Evolutionary conservation across 2,329 filamentous ascomycete species (phyloP), one percentile per base, ranked within the genome.

Genomic region (Coniochaeta sp.): DNA sequence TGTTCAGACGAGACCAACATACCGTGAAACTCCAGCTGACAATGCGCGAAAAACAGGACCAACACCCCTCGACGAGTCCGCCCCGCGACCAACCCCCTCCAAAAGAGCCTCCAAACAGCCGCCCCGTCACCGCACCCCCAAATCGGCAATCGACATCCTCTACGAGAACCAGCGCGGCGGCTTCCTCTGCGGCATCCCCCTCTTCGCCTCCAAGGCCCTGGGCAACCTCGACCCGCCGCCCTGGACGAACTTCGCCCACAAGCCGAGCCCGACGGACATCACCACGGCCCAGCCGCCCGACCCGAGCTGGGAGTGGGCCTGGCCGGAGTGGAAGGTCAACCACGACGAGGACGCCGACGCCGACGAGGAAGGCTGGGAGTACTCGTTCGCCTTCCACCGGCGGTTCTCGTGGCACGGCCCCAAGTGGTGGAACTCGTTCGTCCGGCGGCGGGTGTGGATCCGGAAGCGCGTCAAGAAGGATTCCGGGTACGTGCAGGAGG

Each of bases 161-260:
- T 97, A 95, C 68, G 94, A 99, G 67, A 99, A 99, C 63, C 89
- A 99, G 71, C 82, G 94, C 52, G 94, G 94, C 10, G 85, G 83
- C 33, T 95, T 96, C 63, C 75, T 95, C 55, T 97, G 92, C 61
- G 92, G 94, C 26, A 80, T 91, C 12, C 85, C 91, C 0, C 78
- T 95, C n/a, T 99, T 96, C 73, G 95, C 91, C 1, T 80, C 83
- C 7, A 86, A 85, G 56, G 92, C 91, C 1, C 78, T 99, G 1
- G 83, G 95, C 31, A 87, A 89, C 55, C 80, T 95, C 48, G 94
- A 99, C 63, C 90, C 91, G 0, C 70, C 87, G 7, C 77, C 91
- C 1, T 99, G 94, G 94, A 89, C 91, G 48, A 96, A 91, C 58
- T 71, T 71, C 18, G 79, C 73, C 22, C 75, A 83, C 58, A 81